Evolutionary conservation across 305 asterid species (phyloP).

Genomic region (Petunia hybrid): DNA sequence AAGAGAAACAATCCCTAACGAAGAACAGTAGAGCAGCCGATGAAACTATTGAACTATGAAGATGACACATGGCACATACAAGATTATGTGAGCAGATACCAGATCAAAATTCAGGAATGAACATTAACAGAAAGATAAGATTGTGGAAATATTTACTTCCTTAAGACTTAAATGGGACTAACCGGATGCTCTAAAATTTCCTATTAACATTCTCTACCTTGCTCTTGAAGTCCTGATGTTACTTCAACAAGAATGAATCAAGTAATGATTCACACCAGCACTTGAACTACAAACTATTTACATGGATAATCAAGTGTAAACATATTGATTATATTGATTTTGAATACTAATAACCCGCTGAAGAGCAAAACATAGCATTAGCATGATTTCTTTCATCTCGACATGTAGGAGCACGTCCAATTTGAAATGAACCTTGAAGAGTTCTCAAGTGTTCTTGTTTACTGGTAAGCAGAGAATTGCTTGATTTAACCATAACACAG

Average conservation of each 20-base stretch:
- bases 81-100: not conserved
- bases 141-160: not conserved
- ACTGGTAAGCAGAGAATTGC: slow-evolving; percentile 9
- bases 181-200: not conserved
- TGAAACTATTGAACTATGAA: not conserved
- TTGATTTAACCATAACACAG: not conserved
- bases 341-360: not conserved
- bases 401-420: not conserved
- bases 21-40: not conserved
- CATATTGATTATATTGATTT: not conserved
- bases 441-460: not conserved
- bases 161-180: not conserved
- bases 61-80: not conserved
- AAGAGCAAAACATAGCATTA: not conserved
- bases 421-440: not conserved
- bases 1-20: not conserved
- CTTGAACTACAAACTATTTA: not conserved
- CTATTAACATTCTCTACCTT: not conserved
- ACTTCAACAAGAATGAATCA: not conserved
- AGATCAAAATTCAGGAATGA: slow-evolving; percentile 4
- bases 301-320: not conserved
- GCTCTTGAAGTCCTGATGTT: not conserved
- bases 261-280: no score
- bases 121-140: not conserved
- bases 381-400: not conserved